Evolutionary conservation across 805 yeast genomes (phyloP).

Genomic region (Saccharomycopsis olivae): DNA sequence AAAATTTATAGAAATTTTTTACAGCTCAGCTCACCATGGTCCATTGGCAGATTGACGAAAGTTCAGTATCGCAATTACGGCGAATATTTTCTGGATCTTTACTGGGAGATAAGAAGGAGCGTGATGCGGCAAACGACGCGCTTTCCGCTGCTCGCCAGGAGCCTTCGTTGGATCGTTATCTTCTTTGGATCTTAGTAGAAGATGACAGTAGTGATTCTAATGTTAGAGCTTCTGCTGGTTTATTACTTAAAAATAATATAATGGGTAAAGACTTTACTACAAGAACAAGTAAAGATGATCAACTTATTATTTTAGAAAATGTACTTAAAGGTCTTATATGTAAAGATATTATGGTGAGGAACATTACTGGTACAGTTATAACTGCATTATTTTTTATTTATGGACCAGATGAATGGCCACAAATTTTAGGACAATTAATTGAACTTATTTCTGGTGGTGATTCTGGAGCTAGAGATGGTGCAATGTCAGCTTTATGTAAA

Average conservation of each 20-base stretch:
- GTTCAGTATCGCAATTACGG: not conserved
- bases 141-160: constrained; percentile 57
- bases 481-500: constrained; percentile 71
- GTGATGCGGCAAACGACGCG: constrained; percentile 64
- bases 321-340: constrained; percentile 41
- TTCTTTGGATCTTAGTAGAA: constrained; percentile 54
- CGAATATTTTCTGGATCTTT: constrained; percentile 62
- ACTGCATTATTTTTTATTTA: constrained; percentile 62
- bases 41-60: not conserved
- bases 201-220: constrained; percentile 40
- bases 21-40: not conserved
- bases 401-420: constrained; percentile 70
- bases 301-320: constrained; percentile 27
- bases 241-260: constrained; percentile 72
- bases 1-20: too few species aligned
- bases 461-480: constrained; percentile 52
- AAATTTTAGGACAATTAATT: constrained; percentile 56
- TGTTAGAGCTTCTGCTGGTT: constrained; percentile 80
- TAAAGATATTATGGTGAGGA: constrained; percentile 53
- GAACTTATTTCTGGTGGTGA: constrained; percentile 42
- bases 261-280: constrained; percentile 24
- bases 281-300: constrained; percentile 25
- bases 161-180: constrained; percentile 74
- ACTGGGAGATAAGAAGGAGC: constrained; percentile 42
- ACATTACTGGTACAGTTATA: constrained; percentile 84